Evolutionary conservation across 129 eudicot species (phyloP).

Genomic region (Chrysanthemum seticuspe): DNA sequence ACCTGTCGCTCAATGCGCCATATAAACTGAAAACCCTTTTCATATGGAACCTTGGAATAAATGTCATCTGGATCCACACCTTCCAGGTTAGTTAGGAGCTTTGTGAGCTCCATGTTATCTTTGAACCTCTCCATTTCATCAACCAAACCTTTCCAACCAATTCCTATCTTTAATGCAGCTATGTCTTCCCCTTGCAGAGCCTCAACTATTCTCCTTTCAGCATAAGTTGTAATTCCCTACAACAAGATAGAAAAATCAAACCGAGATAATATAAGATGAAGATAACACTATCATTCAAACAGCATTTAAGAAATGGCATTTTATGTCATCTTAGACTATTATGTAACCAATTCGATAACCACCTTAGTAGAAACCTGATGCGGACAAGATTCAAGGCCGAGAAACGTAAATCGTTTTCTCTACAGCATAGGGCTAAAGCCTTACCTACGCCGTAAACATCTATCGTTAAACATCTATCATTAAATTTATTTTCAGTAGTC

Average conservation of each 20-base stretch:
- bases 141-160: constrained; percentile 88
- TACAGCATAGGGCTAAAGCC: no score
- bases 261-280: constrained; percentile 27
- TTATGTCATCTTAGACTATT: no score
- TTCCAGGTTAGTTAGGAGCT: constrained; percentile 79
- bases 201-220: constrained; percentile 94
- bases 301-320: no score
- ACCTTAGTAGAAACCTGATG: no score
- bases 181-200: constrained; percentile 88
- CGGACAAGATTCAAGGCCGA: no score
- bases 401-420: no score
- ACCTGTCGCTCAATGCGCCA: constrained; percentile 98
- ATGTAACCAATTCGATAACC: no score
- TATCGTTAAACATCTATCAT: no score
- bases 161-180: constrained; percentile 77
- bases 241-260: constrained; percentile 30
- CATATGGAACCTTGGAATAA: constrained; percentile 87
- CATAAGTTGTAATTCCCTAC: constrained; percentile 97
- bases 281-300: no score
- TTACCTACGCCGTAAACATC: no score
- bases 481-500: no score
- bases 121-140: constrained; percentile 86
- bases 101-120: constrained; percentile 92
- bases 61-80: constrained; percentile 97
- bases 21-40: constrained; percentile 93